These are phyloP conservation scores for Diaporthe ampelina DNA, from an alignment of 2,329 filamentous ascomycete genomes.

Conservation along the genomic window DNA sequence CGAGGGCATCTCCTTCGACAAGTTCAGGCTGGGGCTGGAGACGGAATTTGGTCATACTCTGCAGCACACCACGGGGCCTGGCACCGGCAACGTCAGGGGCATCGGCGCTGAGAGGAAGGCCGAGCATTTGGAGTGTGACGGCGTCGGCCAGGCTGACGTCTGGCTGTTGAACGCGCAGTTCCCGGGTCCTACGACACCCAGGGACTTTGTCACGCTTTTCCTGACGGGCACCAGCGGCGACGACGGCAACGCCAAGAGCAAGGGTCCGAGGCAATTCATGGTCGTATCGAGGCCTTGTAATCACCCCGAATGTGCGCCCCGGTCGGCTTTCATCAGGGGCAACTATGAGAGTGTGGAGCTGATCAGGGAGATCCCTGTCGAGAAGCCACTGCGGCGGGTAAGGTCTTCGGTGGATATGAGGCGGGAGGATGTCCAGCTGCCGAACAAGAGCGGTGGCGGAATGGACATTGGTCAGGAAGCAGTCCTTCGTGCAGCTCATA, in stretches of 20 bases:
- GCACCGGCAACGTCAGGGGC: slow-evolving; percentile 83
- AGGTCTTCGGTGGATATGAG: slow-evolving; percentile 61
- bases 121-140: slow-evolving; percentile 71
- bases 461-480: slow-evolving; percentile 56
- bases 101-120: slow-evolving; percentile 85
- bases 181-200: slow-evolving; percentile 86
- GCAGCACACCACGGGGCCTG: slow-evolving; percentile 66
- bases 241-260: slow-evolving; percentile 51
- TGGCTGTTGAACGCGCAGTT: slow-evolving; percentile 92
- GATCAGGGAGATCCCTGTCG: slow-evolving; percentile 83
- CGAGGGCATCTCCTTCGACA: slow-evolving; percentile 80
- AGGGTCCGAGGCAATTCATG: slow-evolving; percentile 81
- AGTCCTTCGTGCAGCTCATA: slow-evolving; percentile 57
- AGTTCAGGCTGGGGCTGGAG: slow-evolving; percentile 83
- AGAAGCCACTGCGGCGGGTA: slow-evolving; percentile 57
- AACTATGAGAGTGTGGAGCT: slow-evolving; percentile 93
- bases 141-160: slow-evolving; percentile 77
- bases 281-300: slow-evolving; percentile 87
- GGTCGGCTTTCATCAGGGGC: slow-evolving; percentile 83
- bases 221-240: slow-evolving; percentile 61
- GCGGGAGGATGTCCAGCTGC: slow-evolving; percentile 49
- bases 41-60: slow-evolving; percentile 85
- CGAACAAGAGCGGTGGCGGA: slow-evolving; percentile 38
- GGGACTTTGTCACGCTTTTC: slow-evolving; percentile 88
- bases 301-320: slow-evolving; percentile 79